A percentile compares a stretch with the other conserved stretches of the same genome.
These are phyloP conservation scores for Linderniella brevidens DNA, from an alignment of 257 asterid species.

Conservation along the genomic window DNA sequence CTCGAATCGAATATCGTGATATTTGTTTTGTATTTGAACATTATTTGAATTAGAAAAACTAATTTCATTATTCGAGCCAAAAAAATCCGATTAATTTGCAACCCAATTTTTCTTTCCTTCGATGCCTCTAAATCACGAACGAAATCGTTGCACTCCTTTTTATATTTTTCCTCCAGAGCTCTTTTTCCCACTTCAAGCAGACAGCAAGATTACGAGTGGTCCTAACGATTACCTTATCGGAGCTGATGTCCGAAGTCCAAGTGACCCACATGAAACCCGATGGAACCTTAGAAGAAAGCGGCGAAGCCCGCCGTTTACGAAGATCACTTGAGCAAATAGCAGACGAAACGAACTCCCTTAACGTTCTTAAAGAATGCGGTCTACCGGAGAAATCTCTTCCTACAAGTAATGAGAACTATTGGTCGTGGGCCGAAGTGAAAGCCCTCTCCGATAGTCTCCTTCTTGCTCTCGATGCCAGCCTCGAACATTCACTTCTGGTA, in stretches of 20 bases:
- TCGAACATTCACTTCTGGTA: conserved; percentile 94
- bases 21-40: no score
- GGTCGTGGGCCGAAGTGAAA: conserved; percentile 83
- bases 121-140: no score
- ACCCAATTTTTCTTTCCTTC: no score
- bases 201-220: conserved; percentile 81
- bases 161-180: conserved; percentile 46
- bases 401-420: conserved; percentile 32
- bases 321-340: conserved; percentile 77
- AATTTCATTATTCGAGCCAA: no score
- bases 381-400: conserved; percentile 58
- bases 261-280: conserved; percentile 90
- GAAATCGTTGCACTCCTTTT: no score
- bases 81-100: no score
- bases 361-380: conserved; percentile 47
- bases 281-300: conserved; percentile 88
- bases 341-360: conserved; percentile 53
- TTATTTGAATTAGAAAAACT: no score
- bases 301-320: conserved; percentile 86
- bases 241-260: conserved; percentile 98
- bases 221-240: conserved; percentile 86
- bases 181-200: conserved; percentile 69
- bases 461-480: conserved; percentile 97
- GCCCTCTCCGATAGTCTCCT: conserved; percentile 70
- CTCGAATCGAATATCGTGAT: no score